Conservation (phyloP, 2,329 filamentous ascomycete species). For the Cordyceps tenuipes region DNA sequence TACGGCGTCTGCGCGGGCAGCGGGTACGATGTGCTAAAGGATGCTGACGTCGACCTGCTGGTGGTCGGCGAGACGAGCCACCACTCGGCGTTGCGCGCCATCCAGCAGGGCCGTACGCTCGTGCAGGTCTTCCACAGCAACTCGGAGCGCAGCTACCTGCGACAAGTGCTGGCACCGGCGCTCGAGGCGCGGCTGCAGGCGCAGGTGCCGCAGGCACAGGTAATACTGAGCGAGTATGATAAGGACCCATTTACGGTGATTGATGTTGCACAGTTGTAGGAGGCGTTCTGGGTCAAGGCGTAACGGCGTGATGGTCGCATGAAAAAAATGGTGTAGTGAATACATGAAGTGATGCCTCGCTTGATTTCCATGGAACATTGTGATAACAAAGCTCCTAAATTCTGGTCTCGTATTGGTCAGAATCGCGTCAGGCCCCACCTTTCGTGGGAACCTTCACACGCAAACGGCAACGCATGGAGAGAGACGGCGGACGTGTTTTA, state of each 20-base stretch:
- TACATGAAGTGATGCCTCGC: neutral
- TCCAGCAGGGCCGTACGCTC: slow-evolving; percentile 74
- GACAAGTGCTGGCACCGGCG: slow-evolving; percentile 58
- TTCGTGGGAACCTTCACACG: too few species aligned
- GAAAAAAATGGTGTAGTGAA: neutral
- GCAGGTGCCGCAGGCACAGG: slow-evolving; percentile 43
- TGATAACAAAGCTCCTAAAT: too few species aligned
- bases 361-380: too few species aligned
- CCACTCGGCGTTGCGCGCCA: slow-evolving; percentile 80
- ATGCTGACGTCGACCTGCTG: slow-evolving; percentile 64
- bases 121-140: slow-evolving; percentile 89
- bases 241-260: slow-evolving; percentile 82
- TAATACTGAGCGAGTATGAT: slow-evolving; percentile 72
- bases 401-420: too few species aligned
- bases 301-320: neutral
- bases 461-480: too few species aligned
- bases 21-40: slow-evolving; percentile 67
- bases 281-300: neutral
- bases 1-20: slow-evolving; percentile 88
- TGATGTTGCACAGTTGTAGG: slow-evolving; percentile 34
- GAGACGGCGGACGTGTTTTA: too few species aligned
- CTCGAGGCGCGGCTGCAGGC: slow-evolving; percentile 51
- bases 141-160: slow-evolving; percentile 77
- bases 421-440: too few species aligned
- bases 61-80: slow-evolving; percentile 93